Conservation (phyloP, 176 grass and related monocot genomes). For the Carex kokanica region DNA sequence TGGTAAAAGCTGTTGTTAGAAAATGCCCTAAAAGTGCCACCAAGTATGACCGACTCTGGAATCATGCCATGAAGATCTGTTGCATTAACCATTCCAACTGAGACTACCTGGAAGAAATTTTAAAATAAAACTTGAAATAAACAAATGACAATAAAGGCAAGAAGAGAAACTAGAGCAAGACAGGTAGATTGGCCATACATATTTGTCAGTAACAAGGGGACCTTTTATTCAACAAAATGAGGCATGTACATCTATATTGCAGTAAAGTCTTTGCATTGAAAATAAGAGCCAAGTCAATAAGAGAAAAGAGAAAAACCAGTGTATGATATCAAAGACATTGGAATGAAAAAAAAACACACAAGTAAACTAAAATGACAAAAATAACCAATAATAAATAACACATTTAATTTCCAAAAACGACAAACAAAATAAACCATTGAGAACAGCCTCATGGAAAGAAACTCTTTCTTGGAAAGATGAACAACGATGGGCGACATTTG, state of each 20-base stretch:
- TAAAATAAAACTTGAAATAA: neutral
- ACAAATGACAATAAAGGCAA: neutral
- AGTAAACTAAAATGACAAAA: neutral
- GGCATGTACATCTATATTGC: neutral
- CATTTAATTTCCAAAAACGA: neutral
- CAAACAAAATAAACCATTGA: neutral
- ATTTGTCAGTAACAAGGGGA: neutral
- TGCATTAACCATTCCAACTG: conserved; percentile 48
- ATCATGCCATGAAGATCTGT: neutral
- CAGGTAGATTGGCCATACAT: neutral
- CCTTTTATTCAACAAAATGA: neutral
- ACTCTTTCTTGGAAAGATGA: neutral
- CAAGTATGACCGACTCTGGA: conserved; percentile 37
- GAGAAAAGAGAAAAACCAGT: neutral
- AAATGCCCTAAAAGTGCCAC: conserved; percentile 93
- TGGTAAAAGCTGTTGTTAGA: conserved; percentile 92
- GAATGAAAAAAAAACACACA: neutral
- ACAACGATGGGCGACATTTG: neutral
- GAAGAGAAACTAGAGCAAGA: neutral
- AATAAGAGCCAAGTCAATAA: neutral
- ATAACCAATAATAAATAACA: neutral
- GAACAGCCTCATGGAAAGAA: neutral
- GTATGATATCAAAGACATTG: neutral
- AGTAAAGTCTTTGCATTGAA: neutral
- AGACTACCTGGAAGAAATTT: conserved; percentile 56